These are phyloP conservation scores for Ophiocordyceps robertsii DNA, from an alignment of 2,329 filamentous ascomycete species.

Conservation along the genomic window DNA sequence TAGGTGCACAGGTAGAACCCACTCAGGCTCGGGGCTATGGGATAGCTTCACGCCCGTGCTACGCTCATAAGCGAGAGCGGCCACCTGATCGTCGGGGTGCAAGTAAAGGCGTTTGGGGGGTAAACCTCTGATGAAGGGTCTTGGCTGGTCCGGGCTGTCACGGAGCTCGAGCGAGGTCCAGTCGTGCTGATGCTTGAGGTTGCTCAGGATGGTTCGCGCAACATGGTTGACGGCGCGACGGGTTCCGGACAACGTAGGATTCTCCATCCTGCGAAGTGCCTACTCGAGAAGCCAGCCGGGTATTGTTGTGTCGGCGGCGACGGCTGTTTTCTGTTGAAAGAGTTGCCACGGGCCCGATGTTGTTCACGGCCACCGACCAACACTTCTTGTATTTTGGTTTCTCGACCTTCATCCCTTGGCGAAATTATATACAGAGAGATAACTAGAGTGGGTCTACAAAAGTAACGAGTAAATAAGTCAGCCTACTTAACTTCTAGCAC, in stretches of 20 bases:
- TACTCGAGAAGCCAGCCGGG: background rate
- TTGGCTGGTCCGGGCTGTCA: conserved; percentile 27
- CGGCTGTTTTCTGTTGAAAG: no score
- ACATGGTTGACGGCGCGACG: conserved; percentile 8
- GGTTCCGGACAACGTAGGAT: background rate
- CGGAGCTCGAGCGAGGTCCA: conserved; percentile 52
- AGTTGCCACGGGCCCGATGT: no score
- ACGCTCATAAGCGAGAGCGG: conserved; percentile 49
- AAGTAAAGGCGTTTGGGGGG: conserved; percentile 63
- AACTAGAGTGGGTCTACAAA: no score
- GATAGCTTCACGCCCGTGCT: conserved; percentile 27
- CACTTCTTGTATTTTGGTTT: no score
- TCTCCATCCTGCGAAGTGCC: background rate
- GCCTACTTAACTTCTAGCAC: no score
- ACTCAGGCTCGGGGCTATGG: conserved; percentile 50
- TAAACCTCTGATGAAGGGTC: conserved; percentile 57
- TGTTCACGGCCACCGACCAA: no score
- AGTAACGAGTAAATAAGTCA: no score
- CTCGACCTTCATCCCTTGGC: no score
- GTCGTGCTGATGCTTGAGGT: conserved; percentile 62
- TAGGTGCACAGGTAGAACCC: conserved; percentile 63
- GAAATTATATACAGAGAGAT: no score
- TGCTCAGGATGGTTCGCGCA: conserved; percentile 44
- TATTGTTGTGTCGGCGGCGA: no score
- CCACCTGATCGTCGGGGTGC: conserved; percentile 72